Evolutionary conservation across 1,139 yeast species (phyloP).

Genomic region (Blastobotrys buckinghamii): DNA sequence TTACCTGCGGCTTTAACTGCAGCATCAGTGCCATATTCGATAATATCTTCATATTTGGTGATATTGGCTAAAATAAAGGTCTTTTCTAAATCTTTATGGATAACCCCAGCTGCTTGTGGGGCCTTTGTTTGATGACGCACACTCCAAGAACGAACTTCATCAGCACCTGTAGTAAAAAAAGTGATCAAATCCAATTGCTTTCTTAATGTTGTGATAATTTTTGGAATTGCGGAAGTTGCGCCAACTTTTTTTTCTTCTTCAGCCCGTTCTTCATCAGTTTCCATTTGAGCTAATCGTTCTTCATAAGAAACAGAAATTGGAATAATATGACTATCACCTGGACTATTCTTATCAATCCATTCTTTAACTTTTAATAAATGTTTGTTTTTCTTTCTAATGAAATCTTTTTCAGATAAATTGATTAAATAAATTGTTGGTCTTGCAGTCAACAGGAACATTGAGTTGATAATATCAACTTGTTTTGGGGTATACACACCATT

Average conservation of each 20-base stretch:
- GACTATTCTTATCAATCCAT: conserved; percentile 93
- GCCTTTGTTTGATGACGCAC: conserved; percentile 54
- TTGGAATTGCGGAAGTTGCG: conserved; percentile 79
- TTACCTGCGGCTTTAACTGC: conserved; percentile 93
- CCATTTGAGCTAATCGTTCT: conserved; percentile 88
- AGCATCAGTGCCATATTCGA: conserved; percentile 83
- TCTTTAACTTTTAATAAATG: conserved; percentile 84
- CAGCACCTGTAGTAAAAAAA: conserved; percentile 86
- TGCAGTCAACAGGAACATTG: conserved; percentile 78
- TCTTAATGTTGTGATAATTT: conserved; percentile 67
- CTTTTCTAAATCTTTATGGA: conserved; percentile 80
- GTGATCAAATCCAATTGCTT: conserved; percentile 64
- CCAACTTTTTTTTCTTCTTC: conserved; percentile 86
- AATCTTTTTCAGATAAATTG: conserved; percentile 90
- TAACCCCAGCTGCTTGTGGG: conserved; percentile 91
- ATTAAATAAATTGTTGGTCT: conserved; percentile 94
- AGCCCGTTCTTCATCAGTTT: conserved; percentile 82
- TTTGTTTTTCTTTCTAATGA: conserved; percentile 96
- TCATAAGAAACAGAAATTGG: conserved; percentile 92
- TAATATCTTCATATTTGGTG: conserved; percentile 67
- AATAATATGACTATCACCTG: conserved; percentile 81
- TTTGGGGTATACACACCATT: conserved; percentile 84
- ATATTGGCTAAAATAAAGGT: conserved; percentile 85
- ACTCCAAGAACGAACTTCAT: conserved; percentile 93
- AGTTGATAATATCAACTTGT: conserved; percentile 84